Base-by-base conservation (phyloP, 495 filamentous ascomycete species). In the Penicillium daleae region DNA sequence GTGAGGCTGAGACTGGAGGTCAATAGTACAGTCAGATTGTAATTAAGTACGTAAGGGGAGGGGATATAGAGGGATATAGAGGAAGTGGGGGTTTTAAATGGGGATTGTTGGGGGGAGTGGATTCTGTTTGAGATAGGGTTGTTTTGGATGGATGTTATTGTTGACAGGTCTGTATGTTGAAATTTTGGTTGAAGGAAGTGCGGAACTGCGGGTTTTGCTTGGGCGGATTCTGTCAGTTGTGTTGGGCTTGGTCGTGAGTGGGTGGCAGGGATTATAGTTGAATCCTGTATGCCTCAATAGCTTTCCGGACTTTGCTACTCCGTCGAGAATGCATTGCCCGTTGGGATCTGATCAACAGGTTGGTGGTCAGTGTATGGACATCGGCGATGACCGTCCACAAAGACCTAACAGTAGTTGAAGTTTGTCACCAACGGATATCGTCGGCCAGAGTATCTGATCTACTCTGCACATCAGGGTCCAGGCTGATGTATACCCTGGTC, bases 401-500 rank as follows among this genome's bases (percentile, higher is more conserved):
- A 24, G 15, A 29, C 13, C 9, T 21, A 2, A 24, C 6, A 33
- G 22, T 13, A 32, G 2, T 33, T 2, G 2, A 31, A 29, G 9
- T 15, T n/a, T 13, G n/a, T 32, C 29, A 54, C 8, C 49, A 32
- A 17, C 21, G n/a, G 39, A 12, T 35, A 44, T 44, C 33, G 42
- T 29, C 59, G 60, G 56, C 33, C 37, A 60, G 49, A 48, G 50
- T 50, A 61, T 44, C 31, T 8, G 17, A 35, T 62, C 4, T 61
- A 53, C 64, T n/a, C 29, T 24, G 61, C 63, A 66, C 17, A 55
- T 63, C 32, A 48, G 37, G 40, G 64, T 50, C 60, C 57, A 57
- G 60, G 63, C 37, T 49, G 44, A 29, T 13, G 33, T 57, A 42
- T 58, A 58, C 26, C 42, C 17, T 9, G n/a, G 46, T 55, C 40